Percentiles rank a stretch among this genome's conserved stretches.
phyloP scores from a whole-genome alignment of 176 grass and related monocot genomes.

The Oryza nivara region DNA sequence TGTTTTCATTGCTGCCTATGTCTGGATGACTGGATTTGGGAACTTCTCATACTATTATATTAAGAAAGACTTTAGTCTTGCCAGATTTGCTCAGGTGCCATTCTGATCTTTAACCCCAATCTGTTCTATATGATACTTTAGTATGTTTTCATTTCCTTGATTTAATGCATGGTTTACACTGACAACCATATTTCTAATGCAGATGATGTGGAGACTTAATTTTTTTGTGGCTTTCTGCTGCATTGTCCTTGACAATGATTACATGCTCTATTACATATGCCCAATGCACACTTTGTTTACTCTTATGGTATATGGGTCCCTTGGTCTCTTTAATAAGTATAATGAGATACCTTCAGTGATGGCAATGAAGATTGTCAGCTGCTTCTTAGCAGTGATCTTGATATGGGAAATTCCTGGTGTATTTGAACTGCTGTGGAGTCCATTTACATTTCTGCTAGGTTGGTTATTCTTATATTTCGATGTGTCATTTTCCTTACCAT shows the following conservation, averaged over 20 bases:
- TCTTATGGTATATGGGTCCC: constrained; percentile 79
- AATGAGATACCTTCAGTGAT: constrained; percentile 74
- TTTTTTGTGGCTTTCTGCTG: constrained; percentile 77
- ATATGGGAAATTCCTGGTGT: constrained; percentile 91
- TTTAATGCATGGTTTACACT: constrained; percentile 2
- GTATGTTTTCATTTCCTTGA: constrained; percentile 18
- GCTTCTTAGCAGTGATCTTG: constrained; percentile 68
- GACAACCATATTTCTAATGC: constrained; percentile 37
- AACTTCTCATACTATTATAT: constrained; percentile 95
- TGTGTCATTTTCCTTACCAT: constrained; percentile 8
- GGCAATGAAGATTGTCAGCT: constrained; percentile 57
- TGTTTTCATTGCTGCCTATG: constrained; percentile 85
- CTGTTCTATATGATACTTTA: background rate
- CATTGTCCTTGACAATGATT: constrained; percentile 88
- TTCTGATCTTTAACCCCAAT: constrained; percentile 10
- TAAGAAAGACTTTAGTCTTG: constrained; percentile 81
- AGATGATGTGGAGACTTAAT: constrained; percentile 97
- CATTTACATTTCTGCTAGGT: constrained; percentile 76
- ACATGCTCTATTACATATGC: constrained; percentile 81
- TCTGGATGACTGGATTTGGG: constrained; percentile 98
- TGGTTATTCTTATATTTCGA: constrained; percentile 14
- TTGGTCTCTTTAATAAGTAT: constrained; percentile 80
- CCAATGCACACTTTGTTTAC: constrained; percentile 95
- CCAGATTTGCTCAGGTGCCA: constrained; percentile 81
- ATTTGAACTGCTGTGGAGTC: constrained; percentile 74